A percentile compares a stretch with the other conserved stretches of the same genome.
phyloP scores from a whole-genome alignment of 1,284 basidiomycete species.

The Cerrena zonata region DNA sequence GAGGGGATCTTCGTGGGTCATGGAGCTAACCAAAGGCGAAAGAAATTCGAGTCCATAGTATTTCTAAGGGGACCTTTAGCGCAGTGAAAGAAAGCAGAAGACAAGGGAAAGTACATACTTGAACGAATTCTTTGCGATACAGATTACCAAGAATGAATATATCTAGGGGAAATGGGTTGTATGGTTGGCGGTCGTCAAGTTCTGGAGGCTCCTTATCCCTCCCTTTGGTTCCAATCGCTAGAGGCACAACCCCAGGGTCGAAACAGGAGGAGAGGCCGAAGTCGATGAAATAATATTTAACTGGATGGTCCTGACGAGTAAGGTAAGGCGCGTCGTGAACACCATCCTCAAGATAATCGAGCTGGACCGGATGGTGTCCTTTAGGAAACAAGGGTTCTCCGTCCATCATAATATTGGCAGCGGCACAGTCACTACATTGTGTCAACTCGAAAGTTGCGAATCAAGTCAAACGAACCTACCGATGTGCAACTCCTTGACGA shows the following conservation, averaged over 20 bases:
- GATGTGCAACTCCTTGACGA: slow-evolving; percentile 32
- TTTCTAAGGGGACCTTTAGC: not conserved
- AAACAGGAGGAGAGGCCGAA: slow-evolving; percentile 30
- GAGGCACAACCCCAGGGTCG: not conserved
- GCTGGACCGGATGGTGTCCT: slow-evolving; percentile 14
- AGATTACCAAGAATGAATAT: slow-evolving; percentile 25
- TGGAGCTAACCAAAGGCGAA: slow-evolving; percentile 12
- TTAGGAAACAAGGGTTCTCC: slow-evolving; percentile 11
- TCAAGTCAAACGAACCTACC: slow-evolving; percentile 24
- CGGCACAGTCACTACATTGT: slow-evolving; percentile 8
- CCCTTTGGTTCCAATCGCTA: slow-evolving; percentile 14
- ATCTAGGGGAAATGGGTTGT: slow-evolving; percentile 28
- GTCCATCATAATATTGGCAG: slow-evolving; percentile 20
- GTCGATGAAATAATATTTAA: slow-evolving; percentile 30
- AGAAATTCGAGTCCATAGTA: slow-evolving; percentile 10
- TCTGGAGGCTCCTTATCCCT: slow-evolving; percentile 25
- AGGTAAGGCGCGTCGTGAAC: slow-evolving; percentile 2
- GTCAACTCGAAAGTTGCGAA: not conserved
- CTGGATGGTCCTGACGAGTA: slow-evolving; percentile 20
- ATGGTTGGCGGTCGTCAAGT: slow-evolving; percentile 18
- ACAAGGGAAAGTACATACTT: slow-evolving; percentile 14
- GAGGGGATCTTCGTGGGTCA: slow-evolving; percentile 13
- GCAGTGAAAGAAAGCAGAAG: not conserved
- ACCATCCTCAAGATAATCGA: not conserved
- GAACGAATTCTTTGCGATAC: slow-evolving; percentile 15